Percentiles rank a stretch among this genome's conserved stretches.
Conservation (phyloP, 345 rosid genomes). For the Clarkia xantiana region DNA sequence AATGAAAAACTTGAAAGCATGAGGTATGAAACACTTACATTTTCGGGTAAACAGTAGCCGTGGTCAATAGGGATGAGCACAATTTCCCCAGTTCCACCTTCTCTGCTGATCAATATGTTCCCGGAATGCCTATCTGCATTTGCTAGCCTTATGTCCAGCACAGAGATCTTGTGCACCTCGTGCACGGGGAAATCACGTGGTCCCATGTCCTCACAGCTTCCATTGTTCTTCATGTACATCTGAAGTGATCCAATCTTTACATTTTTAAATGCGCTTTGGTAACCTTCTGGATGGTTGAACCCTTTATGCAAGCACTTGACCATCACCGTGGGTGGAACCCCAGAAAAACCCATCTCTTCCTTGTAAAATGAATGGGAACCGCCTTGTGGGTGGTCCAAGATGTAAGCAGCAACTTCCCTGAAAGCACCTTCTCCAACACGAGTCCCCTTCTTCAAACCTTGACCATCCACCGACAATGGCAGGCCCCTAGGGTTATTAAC, state of each 20-base stretch:
- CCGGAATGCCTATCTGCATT: slow-evolving; percentile 93
- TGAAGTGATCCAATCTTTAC: slow-evolving; percentile 72
- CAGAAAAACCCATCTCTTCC: slow-evolving; percentile 52
- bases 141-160: slow-evolving; percentile 82
- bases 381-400: slow-evolving; percentile 54
- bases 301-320: slow-evolving; percentile 64
- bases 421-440: slow-evolving; percentile 68
- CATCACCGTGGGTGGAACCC: slow-evolving; percentile 77
- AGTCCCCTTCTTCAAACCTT: slow-evolving; percentile 85
- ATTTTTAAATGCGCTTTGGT: slow-evolving; percentile 20
- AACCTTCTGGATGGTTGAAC: slow-evolving; percentile 58
- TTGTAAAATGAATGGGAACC: slow-evolving; percentile 21
- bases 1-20: neutral
- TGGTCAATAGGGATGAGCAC: slow-evolving; percentile 77
- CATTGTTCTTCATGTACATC: slow-evolving; percentile 54
- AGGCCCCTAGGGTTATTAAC: slow-evolving; percentile 60
- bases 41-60: slow-evolving; percentile 79
- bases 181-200: slow-evolving; percentile 48
- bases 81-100: slow-evolving; percentile 26
- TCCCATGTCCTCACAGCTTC: slow-evolving; percentile 92
- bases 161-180: slow-evolving; percentile 82
- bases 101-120: slow-evolving; percentile 58
- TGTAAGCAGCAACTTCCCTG: slow-evolving; percentile 83
- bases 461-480: slow-evolving; percentile 48
- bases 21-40: slow-evolving; percentile 22